Base-by-base conservation (phyloP, 192 early-diverging fungal species). In the Funneliformis geosporum region DNA sequence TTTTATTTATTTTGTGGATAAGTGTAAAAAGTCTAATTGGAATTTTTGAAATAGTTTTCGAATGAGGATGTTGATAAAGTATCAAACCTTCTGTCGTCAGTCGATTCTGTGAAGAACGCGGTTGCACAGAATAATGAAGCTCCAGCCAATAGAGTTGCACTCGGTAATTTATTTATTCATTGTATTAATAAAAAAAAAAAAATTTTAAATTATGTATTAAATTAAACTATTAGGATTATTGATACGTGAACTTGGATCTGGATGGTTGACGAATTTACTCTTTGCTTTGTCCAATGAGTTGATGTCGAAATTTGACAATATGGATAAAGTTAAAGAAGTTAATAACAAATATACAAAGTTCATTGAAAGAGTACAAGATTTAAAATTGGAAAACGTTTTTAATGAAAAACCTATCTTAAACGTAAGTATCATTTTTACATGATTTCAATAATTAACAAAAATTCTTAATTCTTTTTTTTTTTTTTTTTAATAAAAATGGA, bases 241-340 rank as follows among this genome's bases (percentile, higher is more conserved):
- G n/a, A 89, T 95, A 61, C 90, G 93, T 46, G 82, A 86, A 2
- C 80, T 90, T 33, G 89, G 87, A 5, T 68, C 76, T 27, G 85
- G 86, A 33, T 95, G 93, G 93, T 74, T 83, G 5, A 79, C 80
- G 8, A 83, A 84, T 4, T 78, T 91, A 11, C 59, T 90, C 9
- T 80, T 92, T 67, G 82, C 83, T 0, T 79, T 90, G 0, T 83
- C 87, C 1, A 82, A 86, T 11, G 87, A 89, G 2, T 74, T 91
- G 16, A 69, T 82, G 7, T 76, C 82, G 38, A 80, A 77, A 67
- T 82, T 83, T 21, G 81, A 86, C 21, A 16, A 80, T 39, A 55
- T 80, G 23, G 62, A 66, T n/a, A 8, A 77, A 47, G 11, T 25
- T 23, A 25, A 55, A 12, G 25, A 77, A 23, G 82, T 82, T 16